Evolutionary conservation across 495 filamentous ascomycete genomes (phyloP), one percentile per base, ranked within the genome.

Genomic region (Aspergillus panamensis): DNA sequence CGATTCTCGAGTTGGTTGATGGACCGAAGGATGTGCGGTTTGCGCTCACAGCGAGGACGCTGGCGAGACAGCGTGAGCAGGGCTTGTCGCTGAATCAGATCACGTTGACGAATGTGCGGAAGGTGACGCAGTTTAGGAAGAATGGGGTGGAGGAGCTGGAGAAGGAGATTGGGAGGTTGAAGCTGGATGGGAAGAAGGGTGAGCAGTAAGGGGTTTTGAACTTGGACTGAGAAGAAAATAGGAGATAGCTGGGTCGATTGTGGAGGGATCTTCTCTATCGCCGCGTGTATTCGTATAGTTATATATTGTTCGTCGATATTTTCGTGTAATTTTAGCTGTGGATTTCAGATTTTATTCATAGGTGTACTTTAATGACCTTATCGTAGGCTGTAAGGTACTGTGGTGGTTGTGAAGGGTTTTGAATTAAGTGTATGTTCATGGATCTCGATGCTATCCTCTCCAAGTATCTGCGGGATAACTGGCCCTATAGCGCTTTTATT

Each of bases 1-100:
- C 94, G 0, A 95, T 98, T 62, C 83, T 98, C n/a, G 94, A 97
- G 73, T 81, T 98, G 12, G 91, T 97, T 44, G 94, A 98, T 69
- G 93, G 93, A 42, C 93, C 92, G 14, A 89, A 86, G 72, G 94
- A 98, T 73, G 90, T 96, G 82, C 87, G 92, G 2, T 97, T 98
- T 75, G 87, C 88, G 52, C 84, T 97, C 79, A 96, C 92, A 14
- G 94, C 94, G 4, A 83, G 83, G 47, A 85, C 89, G 0, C 76
- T 98, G 0, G 89, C 86, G 37, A 79, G 80, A 40, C 77, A 87
- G 62, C 76, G 85, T 32, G 69, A 65, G 12, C 64, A 82, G 50
- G 73, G 73, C 3, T 58, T 78, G 40, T 69, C 70, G 4, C 72
- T 89, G 56, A 86, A 83, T 57, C 80, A 88, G 3, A 70, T 94